Conservation (phyloP, 129 eudicot genomes). For the Silybum marianum region DNA sequence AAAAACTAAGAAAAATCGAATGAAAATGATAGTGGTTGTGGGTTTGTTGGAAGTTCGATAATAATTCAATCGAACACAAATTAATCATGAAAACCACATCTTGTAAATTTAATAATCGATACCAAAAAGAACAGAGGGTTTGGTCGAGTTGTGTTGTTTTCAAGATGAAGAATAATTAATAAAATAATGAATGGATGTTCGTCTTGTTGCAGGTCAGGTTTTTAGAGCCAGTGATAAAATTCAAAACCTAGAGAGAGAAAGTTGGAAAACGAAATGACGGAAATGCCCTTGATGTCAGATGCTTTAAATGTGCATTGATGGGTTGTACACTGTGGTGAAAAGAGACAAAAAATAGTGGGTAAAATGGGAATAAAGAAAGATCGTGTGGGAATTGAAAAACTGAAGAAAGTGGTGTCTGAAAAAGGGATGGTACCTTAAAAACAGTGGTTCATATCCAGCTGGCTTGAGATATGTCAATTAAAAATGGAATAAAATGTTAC, state of each 20-base stretch:
- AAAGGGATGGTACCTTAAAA: background rate
- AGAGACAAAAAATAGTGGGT: conserved; percentile 7
- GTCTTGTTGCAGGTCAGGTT: conserved; percentile 37
- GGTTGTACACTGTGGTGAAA: background rate
- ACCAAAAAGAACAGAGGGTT: conserved; percentile 2
- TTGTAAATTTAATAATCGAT: background rate
- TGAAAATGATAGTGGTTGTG: conserved; percentile 12
- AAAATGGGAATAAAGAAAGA: conserved; percentile 17
- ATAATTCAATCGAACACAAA: background rate
- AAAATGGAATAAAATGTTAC: too few species aligned
- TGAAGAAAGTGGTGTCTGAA: background rate
- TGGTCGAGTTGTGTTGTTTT: conserved; percentile 26
- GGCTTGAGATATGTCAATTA: background rate
- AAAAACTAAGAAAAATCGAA: background rate
- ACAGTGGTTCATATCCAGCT: conserved; percentile 1
- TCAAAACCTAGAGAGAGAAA: conserved; percentile 12
- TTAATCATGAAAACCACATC: conserved; percentile 8
- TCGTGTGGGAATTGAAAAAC: background rate
- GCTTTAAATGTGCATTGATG: conserved; percentile 6
- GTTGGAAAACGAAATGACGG: background rate
- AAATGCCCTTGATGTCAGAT: conserved; percentile 1
- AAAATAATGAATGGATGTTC: conserved; percentile 32
- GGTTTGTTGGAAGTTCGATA: background rate
- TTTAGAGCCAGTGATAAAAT: conserved; percentile 4
- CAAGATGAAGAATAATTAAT: conserved; percentile 9